Base-by-base conservation (phyloP, 164 flowering plant genomes). In the Nymphaea thermarum region DNA sequence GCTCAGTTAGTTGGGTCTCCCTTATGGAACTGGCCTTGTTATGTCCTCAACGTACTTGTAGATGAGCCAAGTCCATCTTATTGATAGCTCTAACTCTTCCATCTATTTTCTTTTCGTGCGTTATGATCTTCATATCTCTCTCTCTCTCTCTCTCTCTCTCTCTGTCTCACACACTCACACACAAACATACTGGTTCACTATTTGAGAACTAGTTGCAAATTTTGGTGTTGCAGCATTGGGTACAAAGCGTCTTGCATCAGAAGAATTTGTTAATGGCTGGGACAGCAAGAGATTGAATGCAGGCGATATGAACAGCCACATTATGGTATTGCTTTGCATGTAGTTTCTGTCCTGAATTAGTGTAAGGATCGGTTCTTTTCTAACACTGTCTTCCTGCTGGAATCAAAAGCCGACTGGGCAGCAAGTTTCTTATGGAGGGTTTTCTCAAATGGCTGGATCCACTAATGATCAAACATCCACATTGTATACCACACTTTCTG, bases 241-340 rank as follows among this genome's bases (percentile, higher is more conserved):
- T 77, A 85, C 84, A 53, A 93, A 93, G 71, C 81, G 98, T 43
- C 68, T 87, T 71, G 98, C 98, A 42, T 83, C 96, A 42, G 96
- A 88, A 55, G 98, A 87, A 63, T 72, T 83, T 71, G 79, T 68
- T 63, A 80, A 80, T 71, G 88, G 82, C 17, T 87, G 83, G 91
- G 96, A 93, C 67, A 88, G 81, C 80, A 90, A 93, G 82, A 84
- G 98, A 76, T 75, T 84, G 67, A 93, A 93, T 82, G 84, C 85
- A 42, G 96, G 96, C 73, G 80, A 76, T 60, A 82, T 84, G 71
- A 79, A 81, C 47, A 68, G 63, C 64, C 65, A 69, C 16, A 70
- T 77, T 76, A 65, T 70, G 81, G 81, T 76, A 75, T 65, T 17
- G 10, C 8, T 62, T 3, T 12, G 64, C 36, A 41, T 8, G 7